Evolutionary conservation across 1,284 basidiomycete genomes (phyloP).

Genomic region (Schizopora paradoxa): DNA sequence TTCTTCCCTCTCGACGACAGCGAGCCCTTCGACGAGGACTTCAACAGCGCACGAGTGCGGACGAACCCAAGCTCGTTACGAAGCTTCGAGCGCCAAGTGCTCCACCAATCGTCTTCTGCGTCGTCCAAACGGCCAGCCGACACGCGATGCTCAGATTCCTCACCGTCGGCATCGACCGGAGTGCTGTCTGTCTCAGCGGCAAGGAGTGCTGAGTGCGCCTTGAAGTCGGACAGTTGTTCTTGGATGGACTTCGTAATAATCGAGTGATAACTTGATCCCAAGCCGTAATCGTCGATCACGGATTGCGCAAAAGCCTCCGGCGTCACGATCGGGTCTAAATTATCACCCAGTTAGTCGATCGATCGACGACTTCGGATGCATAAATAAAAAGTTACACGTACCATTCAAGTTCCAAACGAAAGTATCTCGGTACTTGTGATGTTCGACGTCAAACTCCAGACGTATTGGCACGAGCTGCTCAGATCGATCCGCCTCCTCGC

Average conservation of each 20-base stretch:
- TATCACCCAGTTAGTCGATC: constrained; percentile 6
- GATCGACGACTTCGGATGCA: constrained; percentile 6
- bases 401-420: constrained; percentile 97
- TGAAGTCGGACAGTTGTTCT: constrained; percentile 82
- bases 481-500: constrained; percentile 53
- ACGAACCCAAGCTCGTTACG: constrained; percentile 31
- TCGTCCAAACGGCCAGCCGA: constrained; percentile 43
- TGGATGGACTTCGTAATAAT: constrained; percentile 83
- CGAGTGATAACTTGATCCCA: constrained; percentile 66
- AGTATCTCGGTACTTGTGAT: constrained; percentile 90
- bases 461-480: constrained; percentile 90
- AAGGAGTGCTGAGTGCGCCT: constrained; percentile 45
- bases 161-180: constrained; percentile 3
- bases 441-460: constrained; percentile 90
- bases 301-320: constrained; percentile 88
- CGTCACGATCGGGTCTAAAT: constrained; percentile 77
- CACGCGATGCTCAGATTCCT: too few relatives aligned
- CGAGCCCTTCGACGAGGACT: background rate
- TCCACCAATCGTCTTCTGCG: constrained; percentile 62
- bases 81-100: constrained; percentile 57
- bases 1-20: constrained; percentile 27
- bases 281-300: constrained; percentile 86
- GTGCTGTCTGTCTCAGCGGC: constrained; percentile 1
- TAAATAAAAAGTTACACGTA: constrained; percentile 32
- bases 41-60: constrained; percentile 18